Percentiles rank a stretch among this genome's conserved stretches.
Evolutionary conservation across 2,329 filamentous ascomycete species (phyloP).

Genomic region (Elsinoe fawcettii): DNA sequence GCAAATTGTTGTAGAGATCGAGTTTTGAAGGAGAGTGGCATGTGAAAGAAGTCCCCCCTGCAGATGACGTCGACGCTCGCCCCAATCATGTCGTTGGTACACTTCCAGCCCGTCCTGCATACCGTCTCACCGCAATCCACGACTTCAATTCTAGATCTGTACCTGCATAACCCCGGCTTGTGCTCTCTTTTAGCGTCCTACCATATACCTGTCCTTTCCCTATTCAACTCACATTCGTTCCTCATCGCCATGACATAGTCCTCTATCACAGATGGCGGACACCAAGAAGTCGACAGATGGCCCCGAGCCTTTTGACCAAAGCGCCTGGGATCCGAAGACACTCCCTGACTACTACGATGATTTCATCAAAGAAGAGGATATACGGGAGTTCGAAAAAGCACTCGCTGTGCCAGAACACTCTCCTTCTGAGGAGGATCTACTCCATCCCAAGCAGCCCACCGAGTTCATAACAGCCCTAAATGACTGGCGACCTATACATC

Average conservation of each 20-base stretch:
- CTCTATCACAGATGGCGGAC: constrained; percentile 35
- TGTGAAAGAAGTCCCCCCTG: constrained; percentile 12
- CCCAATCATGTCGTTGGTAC: not conserved
- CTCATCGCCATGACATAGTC: not conserved
- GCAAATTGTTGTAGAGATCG: not conserved
- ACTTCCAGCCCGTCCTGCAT: not conserved
- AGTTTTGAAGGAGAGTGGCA: not conserved
- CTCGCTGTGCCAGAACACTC: constrained; percentile 70
- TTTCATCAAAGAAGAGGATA: constrained; percentile 65
- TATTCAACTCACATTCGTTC: not conserved
- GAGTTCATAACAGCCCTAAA: constrained; percentile 80
- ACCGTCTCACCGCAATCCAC: not conserved
- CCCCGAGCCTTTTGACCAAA: constrained; percentile 52
- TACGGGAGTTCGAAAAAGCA: constrained; percentile 71
- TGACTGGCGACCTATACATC: constrained; percentile 86
- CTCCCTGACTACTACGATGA: constrained; percentile 75
- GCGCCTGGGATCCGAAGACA: constrained; percentile 58
- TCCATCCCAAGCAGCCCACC: constrained; percentile 34
- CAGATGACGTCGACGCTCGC: constrained; percentile 5
- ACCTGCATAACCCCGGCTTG: not conserved
- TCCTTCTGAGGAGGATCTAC: constrained; percentile 52
- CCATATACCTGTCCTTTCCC: not conserved
- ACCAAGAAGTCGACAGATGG: constrained; percentile 41
- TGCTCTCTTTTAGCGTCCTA: not conserved
- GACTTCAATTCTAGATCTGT: not conserved